Conservation (phyloP, 441 rosid genomes). For the Francoa sonchifolia region DNA sequence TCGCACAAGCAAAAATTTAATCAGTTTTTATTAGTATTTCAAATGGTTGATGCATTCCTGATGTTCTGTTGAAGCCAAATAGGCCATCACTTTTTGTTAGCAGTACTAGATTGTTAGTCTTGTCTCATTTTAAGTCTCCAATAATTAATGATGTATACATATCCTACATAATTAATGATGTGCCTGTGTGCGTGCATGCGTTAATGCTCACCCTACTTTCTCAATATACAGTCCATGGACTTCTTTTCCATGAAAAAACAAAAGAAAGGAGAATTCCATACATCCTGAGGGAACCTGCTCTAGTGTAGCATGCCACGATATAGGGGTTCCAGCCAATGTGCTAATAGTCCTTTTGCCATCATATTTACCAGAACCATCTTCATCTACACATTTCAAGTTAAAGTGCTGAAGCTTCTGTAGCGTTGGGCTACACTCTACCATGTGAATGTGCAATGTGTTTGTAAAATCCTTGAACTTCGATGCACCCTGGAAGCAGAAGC, state of each 20-base stretch:
- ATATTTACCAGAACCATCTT: conserved; percentile 15
- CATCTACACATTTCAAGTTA: conserved; percentile 54
- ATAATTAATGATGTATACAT: no score
- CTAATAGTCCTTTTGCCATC: conserved; percentile 33
- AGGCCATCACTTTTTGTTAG: no score
- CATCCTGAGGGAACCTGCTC: conserved; percentile 81
- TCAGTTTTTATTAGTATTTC: no score
- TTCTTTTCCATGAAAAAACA: conserved; percentile 6
- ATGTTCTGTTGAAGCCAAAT: no score
- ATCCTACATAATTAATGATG: no score
- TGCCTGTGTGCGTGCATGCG: not conserved
- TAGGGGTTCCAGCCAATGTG: conserved; percentile 45
- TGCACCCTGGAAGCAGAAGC: conserved; percentile 42
- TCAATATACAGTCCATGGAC: not conserved
- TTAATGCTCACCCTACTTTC: not conserved
- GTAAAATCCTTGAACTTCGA: conserved; percentile 65
- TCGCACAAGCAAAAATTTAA: no score
- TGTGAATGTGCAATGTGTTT: conserved; percentile 61
- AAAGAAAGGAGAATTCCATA: conserved; percentile 24
- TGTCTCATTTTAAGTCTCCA: no score
- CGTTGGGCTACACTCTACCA: conserved; percentile 86
- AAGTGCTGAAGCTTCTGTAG: conserved; percentile 59
- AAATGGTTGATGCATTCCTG: no score
- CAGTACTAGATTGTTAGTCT: no score
- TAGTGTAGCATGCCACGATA: conserved; percentile 65